Conservation (phyloP, 805 yeast genomes). For the Candida gorgasii region DNA sequence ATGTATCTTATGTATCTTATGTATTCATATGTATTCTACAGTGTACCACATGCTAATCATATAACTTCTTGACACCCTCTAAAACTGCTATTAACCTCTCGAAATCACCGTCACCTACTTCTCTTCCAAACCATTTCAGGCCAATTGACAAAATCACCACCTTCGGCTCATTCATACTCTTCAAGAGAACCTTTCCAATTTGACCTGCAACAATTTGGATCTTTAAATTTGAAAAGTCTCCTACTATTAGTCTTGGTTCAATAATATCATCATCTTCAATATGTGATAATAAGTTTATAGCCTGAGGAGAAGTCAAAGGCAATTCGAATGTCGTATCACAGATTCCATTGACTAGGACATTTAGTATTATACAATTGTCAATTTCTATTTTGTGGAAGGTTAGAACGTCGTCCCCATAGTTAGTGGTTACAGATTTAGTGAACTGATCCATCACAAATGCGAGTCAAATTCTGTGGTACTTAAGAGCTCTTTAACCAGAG, state of each 20-base stretch:
- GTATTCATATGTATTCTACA: too few species aligned
- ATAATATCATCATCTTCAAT: constrained; percentile 22
- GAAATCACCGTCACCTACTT: constrained; percentile 41
- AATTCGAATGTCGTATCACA: constrained; percentile 53
- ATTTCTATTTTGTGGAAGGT: constrained; percentile 35
- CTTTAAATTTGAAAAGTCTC: constrained; percentile 48
- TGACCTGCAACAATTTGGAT: constrained; percentile 51
- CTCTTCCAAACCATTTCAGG: constrained; percentile 47
- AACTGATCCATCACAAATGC: background rate
- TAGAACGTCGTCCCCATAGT: constrained; percentile 14
- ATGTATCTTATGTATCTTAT: too few species aligned
- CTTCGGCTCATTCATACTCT: constrained; percentile 31
- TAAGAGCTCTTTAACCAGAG: too few species aligned
- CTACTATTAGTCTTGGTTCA: constrained; percentile 49
- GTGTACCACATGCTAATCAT: too few species aligned
- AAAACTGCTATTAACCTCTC: constrained; percentile 46
- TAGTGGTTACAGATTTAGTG: background rate
- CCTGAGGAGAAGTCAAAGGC: constrained; percentile 27
- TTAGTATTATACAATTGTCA: constrained; percentile 39
- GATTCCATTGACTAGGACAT: constrained; percentile 44
- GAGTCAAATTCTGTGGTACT: too few species aligned
- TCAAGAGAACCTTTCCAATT: constrained; percentile 43
- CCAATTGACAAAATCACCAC: constrained; percentile 47
- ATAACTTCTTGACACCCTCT: constrained; percentile 25
- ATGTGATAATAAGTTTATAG: constrained; percentile 20